phyloP scores from a whole-genome alignment of 1,284 basidiomycete genomes.

The Somion occarium region DNA sequence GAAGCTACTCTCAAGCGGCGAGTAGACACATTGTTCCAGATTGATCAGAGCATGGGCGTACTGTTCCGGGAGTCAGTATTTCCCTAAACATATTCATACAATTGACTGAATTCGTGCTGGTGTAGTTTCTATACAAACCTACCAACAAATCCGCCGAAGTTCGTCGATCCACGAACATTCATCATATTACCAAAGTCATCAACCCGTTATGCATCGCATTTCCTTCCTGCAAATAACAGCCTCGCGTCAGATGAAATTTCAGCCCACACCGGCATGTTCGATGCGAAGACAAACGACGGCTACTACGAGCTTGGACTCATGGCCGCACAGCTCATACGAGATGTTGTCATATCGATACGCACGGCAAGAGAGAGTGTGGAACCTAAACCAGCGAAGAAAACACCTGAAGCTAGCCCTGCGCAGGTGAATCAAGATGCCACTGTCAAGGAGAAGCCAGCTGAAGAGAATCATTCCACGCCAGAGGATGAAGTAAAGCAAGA shows the following conservation, averaged over 20 bases:
- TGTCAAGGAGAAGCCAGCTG: slow-evolving; percentile 4
- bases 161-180: slow-evolving; percentile 64
- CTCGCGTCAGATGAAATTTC: slow-evolving; percentile 76
- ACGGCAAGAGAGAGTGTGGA: slow-evolving; percentile 3
- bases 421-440: slow-evolving; percentile 3
- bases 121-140: slow-evolving; percentile 74
- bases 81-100: slow-evolving; percentile 5
- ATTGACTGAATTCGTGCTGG: neutral
- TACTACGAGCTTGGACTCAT: slow-evolving; percentile 83
- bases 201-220: slow-evolving; percentile 49
- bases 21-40: slow-evolving; percentile 55
- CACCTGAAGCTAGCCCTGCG: slow-evolving; percentile 6
- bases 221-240: slow-evolving; percentile 59
- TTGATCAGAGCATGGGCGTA: slow-evolving; percentile 59
- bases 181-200: slow-evolving; percentile 62
- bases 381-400: neutral
- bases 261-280: slow-evolving; percentile 91
- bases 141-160: slow-evolving; percentile 53
- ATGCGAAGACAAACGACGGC: slow-evolving; percentile 77
- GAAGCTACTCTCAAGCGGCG: slow-evolving; percentile 59
- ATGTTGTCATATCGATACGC: slow-evolving; percentile 36
- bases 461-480: slow-evolving; percentile 1
- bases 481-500: neutral
- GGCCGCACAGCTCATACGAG: slow-evolving; percentile 54
- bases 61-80: slow-evolving; percentile 59